phyloP scores from a whole-genome alignment of 192 early-diverging fungal species.

The Coemansia sp. region DNA sequence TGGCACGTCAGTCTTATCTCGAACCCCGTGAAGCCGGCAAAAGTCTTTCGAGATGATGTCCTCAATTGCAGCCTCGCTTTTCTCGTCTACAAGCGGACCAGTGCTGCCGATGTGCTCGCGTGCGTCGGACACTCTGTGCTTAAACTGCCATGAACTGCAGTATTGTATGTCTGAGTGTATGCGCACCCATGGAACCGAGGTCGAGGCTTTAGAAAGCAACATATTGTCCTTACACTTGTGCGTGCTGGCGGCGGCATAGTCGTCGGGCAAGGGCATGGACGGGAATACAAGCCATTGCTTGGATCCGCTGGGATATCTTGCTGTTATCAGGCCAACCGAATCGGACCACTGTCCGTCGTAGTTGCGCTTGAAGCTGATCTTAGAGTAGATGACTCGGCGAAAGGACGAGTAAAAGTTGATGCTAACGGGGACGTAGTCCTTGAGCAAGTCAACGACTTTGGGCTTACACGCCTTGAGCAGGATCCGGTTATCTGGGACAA shows the following conservation, averaged over 20 bases:
- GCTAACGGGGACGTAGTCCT: slow-evolving; percentile 27
- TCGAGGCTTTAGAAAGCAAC: not conserved
- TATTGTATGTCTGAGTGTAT: slow-evolving; percentile 1
- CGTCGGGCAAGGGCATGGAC: slow-evolving; percentile 1
- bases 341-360: slow-evolving; percentile 24
- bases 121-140: not conserved
- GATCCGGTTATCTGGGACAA: slow-evolving; percentile 8
- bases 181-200: slow-evolving; percentile 25
- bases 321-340: slow-evolving; percentile 9
- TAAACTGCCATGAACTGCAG: not conserved
- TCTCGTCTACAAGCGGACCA: slow-evolving; percentile 18
- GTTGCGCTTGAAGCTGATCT: slow-evolving; percentile 26
- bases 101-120: not conserved
- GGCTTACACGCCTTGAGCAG: slow-evolving; percentile 20
- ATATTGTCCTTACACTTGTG: not conserved
- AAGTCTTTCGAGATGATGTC: slow-evolving; percentile 13
- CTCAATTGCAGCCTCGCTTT: slow-evolving; percentile 20
- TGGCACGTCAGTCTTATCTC: slow-evolving; percentile 18
- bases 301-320: slow-evolving; percentile 30
- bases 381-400: slow-evolving; percentile 29
- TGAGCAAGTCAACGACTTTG: slow-evolving; percentile 4
- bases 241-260: not conserved
- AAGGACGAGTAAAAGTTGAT: slow-evolving; percentile 27
- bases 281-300: slow-evolving; percentile 39
- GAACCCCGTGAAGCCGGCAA: slow-evolving; percentile 5